These are phyloP conservation scores for Sporothrix pseudoabietina DNA, from an alignment of 2,329 filamentous ascomycete species.

Conservation along the genomic window DNA sequence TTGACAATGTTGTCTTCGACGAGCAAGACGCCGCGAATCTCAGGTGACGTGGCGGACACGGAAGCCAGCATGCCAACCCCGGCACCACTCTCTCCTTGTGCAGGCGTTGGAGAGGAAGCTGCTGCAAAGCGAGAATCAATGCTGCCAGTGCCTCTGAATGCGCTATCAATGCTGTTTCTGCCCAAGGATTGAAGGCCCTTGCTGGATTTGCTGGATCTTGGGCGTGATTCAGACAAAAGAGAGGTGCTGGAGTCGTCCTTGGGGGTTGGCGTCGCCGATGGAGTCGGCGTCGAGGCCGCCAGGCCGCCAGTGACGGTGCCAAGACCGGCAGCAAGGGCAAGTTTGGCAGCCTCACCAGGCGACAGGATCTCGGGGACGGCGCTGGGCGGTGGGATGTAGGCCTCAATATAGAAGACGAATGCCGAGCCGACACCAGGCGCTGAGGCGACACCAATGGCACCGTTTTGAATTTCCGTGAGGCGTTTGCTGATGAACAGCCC, in stretches of 20 bases:
- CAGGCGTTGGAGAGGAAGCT: neutral
- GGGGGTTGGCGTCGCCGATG: neutral
- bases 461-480: constrained; percentile 78
- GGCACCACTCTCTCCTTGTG: neutral
- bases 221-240: neutral
- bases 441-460: constrained; percentile 75
- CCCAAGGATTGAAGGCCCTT: neutral
- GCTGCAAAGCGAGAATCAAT: neutral
- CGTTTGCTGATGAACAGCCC: constrained; percentile 78
- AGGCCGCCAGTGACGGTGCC: neutral
- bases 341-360: constrained; percentile 30
- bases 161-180: neutral
- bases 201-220: neutral
- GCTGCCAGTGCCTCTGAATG: neutral
- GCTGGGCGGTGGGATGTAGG: constrained; percentile 48
- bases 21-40: constrained; percentile 52
- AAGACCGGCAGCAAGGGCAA: constrained; percentile 20
- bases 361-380: constrained; percentile 46
- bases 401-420: constrained; percentile 74
- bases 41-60: constrained; percentile 29
- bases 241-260: neutral
- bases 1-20: constrained; percentile 66
- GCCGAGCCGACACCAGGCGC: constrained; percentile 69
- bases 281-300: neutral
- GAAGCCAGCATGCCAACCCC: constrained; percentile 16